Conservation (phyloP, 805 yeast genomes). For the Kodamaea sagamina region DNA sequence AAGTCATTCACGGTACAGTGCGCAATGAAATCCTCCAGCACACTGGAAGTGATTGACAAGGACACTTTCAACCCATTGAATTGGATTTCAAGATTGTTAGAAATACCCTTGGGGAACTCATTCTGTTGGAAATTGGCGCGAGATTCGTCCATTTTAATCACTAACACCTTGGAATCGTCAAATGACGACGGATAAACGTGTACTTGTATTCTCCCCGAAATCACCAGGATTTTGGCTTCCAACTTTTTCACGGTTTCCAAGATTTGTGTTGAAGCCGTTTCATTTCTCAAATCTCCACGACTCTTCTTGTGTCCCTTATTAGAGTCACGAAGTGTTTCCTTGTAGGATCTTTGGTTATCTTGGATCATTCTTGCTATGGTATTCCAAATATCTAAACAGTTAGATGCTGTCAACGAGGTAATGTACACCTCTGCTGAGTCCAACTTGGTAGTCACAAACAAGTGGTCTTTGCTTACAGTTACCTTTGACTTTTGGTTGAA, state of each 20-base stretch:
- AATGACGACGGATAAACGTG: slow-evolving; percentile 84
- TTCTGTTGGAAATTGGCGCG: slow-evolving; percentile 54
- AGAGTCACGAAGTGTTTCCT: slow-evolving; percentile 68
- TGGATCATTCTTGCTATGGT: slow-evolving; percentile 70
- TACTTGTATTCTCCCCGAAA: slow-evolving; percentile 54
- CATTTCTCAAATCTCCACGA: background rate
- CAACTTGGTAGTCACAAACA: slow-evolving; percentile 53
- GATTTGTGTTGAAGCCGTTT: slow-evolving; percentile 17
- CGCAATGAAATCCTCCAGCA: slow-evolving; percentile 51
- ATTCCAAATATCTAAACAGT: slow-evolving; percentile 72
- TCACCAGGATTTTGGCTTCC: slow-evolving; percentile 67
- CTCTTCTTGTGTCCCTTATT: slow-evolving; percentile 14
- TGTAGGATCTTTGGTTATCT: slow-evolving; percentile 71
- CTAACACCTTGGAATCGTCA: slow-evolving; percentile 73
- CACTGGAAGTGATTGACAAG: slow-evolving; percentile 57
- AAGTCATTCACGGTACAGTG: slow-evolving; percentile 55
- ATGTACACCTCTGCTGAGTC: slow-evolving; percentile 60
- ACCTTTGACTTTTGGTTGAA: slow-evolving; percentile 65
- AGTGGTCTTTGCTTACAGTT: slow-evolving; percentile 55
- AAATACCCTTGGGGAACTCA: slow-evolving; percentile 45
- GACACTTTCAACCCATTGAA: slow-evolving; percentile 68
- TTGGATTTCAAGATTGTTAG: slow-evolving; percentile 60
- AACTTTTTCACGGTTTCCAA: slow-evolving; percentile 45
- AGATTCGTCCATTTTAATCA: slow-evolving; percentile 56
- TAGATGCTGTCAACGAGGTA: slow-evolving; percentile 86